Evolutionary conservation across 2,329 filamentous ascomycete genomes (phyloP).

Genomic region (Penicillium hordei): DNA sequence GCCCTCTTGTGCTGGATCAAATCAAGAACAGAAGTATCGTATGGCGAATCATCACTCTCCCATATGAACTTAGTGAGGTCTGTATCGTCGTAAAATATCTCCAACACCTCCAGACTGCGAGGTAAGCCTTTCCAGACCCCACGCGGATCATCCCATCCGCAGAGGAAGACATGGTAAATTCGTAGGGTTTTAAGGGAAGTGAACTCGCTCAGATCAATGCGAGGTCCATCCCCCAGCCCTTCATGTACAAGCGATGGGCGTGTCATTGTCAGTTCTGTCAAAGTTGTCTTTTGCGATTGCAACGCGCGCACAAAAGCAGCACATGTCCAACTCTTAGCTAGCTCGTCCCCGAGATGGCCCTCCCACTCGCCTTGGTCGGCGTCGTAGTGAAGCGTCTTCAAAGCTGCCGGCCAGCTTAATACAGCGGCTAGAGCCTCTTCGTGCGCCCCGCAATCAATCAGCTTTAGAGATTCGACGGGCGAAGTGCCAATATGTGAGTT

Average conservation of each 20-base stretch:
- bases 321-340: conserved; percentile 6
- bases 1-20: conserved; percentile 10
- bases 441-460: conserved; percentile 16
- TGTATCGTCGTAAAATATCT: conserved; percentile 13
- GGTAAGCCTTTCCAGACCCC: conserved; percentile 7
- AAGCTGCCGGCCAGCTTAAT: conserved; percentile 16
- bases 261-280: conserved; percentile 12
- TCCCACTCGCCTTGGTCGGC: conserved; percentile 14
- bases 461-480: conserved; percentile 3
- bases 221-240: conserved; percentile 10
- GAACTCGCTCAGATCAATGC: conserved; percentile 12
- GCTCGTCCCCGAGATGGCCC: conserved; percentile 2
- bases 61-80: background rate
- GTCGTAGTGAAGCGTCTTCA: conserved; percentile 18
- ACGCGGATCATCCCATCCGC: background rate
- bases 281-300: conserved; percentile 4
- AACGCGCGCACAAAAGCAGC: conserved; percentile 16
- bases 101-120: conserved; percentile 9
- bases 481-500: conserved; percentile 12
- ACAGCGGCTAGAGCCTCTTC: conserved; percentile 15
- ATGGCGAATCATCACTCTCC: background rate
- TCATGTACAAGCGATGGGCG: conserved; percentile 1
- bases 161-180: conserved; percentile 14
- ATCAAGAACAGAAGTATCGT: conserved; percentile 1
- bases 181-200: conserved; percentile 3